Evolutionary conservation across 257 asterid species (phyloP), one percentile per base, ranked within the genome.

Genomic region (Przewalskia tangutica): DNA sequence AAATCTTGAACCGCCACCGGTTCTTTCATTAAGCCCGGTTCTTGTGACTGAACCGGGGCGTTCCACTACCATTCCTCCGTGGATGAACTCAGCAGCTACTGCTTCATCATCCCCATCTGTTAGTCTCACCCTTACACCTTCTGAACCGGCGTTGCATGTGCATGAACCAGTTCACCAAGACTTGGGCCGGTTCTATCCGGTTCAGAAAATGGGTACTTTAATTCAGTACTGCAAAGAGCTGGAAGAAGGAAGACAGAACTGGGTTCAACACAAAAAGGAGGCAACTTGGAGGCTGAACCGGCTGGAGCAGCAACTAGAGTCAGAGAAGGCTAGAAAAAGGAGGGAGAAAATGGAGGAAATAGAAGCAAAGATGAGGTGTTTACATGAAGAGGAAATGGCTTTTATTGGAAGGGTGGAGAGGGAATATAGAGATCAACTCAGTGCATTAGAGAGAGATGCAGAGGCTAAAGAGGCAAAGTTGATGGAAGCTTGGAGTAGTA

Each of bases 281-380:
- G 90, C 95, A 18, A 85, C 94, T 20, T 93, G 97, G 98, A 87
- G 96, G 87, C 89, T 91, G 89, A 93, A 60, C 84, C 82, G 92
- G 87, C 79, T 94, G 84, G 98, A 91, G 88, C 97, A 90, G 87
- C 93, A 92, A 87, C 84, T 93, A 85, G 95, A 87, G 46, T 83
- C 93, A 46, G 96, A 91, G 89, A 94, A 92, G 83, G 85, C 85
- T 48, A 86, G 97, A 86, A 91, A 90, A 85, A 82, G 86, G 87
- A 89, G 80, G 82, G 94, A 90, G 88, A 90, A 85, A 40, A 86
- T 59, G 89, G 97, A 90, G 84, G 91, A 91, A 82, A 87, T 89
- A 6, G 94, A 92, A 60, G 87, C 83, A 81, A 88, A 82, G 89
- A 88, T 90, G 70, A 42, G 88, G 87, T 40, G 89, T 6, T 48